These are phyloP conservation scores for Dactylella cylindrospora DNA, from an alignment of 2,329 filamentous ascomycete species.

Conservation along the genomic window DNA sequence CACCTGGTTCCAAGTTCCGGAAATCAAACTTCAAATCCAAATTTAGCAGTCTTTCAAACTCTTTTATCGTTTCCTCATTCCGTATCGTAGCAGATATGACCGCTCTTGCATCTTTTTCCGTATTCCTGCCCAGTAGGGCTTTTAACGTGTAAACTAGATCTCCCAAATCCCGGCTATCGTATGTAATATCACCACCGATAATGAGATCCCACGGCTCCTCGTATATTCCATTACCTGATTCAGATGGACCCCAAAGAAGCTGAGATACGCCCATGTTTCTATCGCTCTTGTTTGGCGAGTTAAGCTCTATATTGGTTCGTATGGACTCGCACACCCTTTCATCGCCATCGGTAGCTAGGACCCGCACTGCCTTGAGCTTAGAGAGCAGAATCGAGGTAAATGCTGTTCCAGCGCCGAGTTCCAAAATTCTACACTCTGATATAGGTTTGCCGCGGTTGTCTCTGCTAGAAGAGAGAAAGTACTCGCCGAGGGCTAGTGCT, in stretches of 20 bases:
- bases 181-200: constrained; percentile 76
- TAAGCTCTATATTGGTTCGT: constrained; percentile 68
- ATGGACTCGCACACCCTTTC: constrained; percentile 69
- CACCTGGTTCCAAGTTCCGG: neutral
- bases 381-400: constrained; percentile 73
- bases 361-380: constrained; percentile 63
- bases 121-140: constrained; percentile 63
- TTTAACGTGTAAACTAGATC: constrained; percentile 66
- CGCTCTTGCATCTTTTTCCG: constrained; percentile 57
- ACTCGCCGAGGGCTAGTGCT: constrained; percentile 70
- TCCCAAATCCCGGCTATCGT: constrained; percentile 66
- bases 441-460: constrained; percentile 27
- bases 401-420: constrained; percentile 75
- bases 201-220: constrained; percentile 62
- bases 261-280: constrained; percentile 16
- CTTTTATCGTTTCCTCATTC: constrained; percentile 68
- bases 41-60: constrained; percentile 55
- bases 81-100: constrained; percentile 71
- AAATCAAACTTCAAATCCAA: neutral
- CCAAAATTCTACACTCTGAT: constrained; percentile 59
- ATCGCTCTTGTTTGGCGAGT: constrained; percentile 51
- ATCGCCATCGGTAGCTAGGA: constrained; percentile 73
- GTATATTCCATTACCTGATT: constrained; percentile 52
- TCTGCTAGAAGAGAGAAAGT: constrained; percentile 57
- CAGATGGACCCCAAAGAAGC: constrained; percentile 45